Evolutionary conservation across 306 rosid genomes (phyloP).

Genomic region (Casuarina glauca): DNA sequence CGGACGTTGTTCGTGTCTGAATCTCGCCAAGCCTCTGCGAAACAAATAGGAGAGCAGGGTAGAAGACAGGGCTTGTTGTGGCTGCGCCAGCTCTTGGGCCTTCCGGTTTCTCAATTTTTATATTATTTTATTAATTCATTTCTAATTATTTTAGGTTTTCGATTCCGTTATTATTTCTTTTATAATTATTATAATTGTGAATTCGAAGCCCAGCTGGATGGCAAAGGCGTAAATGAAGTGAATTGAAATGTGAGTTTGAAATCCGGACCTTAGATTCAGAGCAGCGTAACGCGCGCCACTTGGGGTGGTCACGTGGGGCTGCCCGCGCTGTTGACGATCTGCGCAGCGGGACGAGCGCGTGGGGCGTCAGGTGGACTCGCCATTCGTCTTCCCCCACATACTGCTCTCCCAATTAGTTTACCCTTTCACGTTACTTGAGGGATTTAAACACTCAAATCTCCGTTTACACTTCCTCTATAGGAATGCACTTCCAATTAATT

Average conservation of each 20-base stretch:
- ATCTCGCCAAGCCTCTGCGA: neutral
- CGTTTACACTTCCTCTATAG: too few species aligned
- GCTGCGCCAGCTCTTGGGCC: neutral
- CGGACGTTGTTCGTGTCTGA: neutral
- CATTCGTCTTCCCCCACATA: neutral
- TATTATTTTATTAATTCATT: neutral
- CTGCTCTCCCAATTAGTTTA: neutral
- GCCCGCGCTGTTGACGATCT: neutral
- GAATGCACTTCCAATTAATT: too few species aligned
- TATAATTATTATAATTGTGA: too few species aligned
- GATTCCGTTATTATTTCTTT: too few species aligned
- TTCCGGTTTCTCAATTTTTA: neutral
- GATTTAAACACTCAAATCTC: too few species aligned
- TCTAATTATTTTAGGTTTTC: too few species aligned
- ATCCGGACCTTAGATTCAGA: neutral
- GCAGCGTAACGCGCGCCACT: neutral
- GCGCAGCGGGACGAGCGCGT: neutral
- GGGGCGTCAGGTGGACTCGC: neutral
- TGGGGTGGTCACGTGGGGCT: neutral
- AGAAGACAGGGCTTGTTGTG: neutral
- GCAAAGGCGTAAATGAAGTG: neutral
- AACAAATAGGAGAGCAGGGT: neutral
- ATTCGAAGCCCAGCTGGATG: neutral
- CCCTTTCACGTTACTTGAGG: neutral
- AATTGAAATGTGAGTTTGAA: conserved; percentile 3